Base-by-base conservation (phyloP, 768 basidiomycete species). In the Rubroboletus satanas region DNA sequence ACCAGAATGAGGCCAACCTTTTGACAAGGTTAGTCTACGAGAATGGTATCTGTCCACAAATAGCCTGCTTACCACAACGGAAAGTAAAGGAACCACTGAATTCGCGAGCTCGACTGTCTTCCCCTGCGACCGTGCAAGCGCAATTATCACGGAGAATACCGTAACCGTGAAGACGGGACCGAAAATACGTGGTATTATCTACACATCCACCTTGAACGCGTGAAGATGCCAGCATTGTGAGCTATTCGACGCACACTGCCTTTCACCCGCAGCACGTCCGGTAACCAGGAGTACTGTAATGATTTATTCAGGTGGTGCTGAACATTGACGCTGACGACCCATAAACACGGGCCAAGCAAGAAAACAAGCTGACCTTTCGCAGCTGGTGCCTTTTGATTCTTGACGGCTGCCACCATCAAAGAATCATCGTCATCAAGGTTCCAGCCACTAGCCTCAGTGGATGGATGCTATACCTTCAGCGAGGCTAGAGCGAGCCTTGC, bases 1-100 rank as follows among this genome's bases (percentile, higher is more conserved):
- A 93, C 93, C 33, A 96, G 77, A 51, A 96, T 85, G 54, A 97
- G 77, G 61, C 93, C 94, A 49, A 95, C 90, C 89, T 91, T 45
- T 6, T 15, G 15, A 29, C 55, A 11, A 32, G 45, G 28, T 62
- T 53, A 54, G 32, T 49, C 38, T 38, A 33, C 23, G 31, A 28
- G 21, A 51, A 43, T 17, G 5, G n/a, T 12, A 28, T 51, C 26
- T 37, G 21, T 8, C 8, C 14, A 23, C 12, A 35, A 39, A 45
- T 28, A 17, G 7, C 10, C 23, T n/a, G 74, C 88, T 71, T 66
- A 91, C 93, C 61, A 96, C 94, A 12, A 97, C 90, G 11, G 91
- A 90, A 32, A 96, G 79, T 49, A 97, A 72, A 1, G 94, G 94
- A 2, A 94, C 83, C 52, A 96, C 87, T 26, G 90, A 85, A 70